A percentile compares a stretch with the other conserved stretches of the same genome.
These are phyloP conservation scores for Eryngium alpinum DNA, from an alignment of 140 eudicot genomes.

Conservation along the genomic window DNA sequence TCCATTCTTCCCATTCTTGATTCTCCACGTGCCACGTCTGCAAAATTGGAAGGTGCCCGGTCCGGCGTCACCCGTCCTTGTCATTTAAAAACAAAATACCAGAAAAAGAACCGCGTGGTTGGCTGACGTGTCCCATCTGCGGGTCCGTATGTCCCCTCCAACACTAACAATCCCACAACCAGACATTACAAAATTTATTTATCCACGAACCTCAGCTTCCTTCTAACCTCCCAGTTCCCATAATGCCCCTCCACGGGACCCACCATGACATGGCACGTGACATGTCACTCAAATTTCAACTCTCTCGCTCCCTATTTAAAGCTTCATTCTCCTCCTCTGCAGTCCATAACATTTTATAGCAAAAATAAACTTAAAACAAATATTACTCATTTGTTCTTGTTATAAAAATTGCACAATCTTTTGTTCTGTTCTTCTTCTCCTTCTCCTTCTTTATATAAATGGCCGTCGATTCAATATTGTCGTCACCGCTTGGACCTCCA, in stretches of 20 bases:
- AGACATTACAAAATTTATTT: not conserved
- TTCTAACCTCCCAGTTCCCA: not conserved
- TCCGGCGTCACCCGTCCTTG: conserved; percentile 20
- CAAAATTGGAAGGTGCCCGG: conserved; percentile 13
- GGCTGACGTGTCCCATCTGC: conserved; percentile 16
- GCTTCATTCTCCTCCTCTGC: not conserved
- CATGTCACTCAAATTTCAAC: not conserved
- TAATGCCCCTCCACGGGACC: not conserved
- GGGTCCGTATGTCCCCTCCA: not conserved
- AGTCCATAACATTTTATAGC: conserved; percentile 1
- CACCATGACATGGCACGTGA: conserved; percentile 13
- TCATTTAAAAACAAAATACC: conserved; percentile 25
- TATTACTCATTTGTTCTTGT: no score
- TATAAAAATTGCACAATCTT: not conserved
- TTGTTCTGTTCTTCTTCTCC: not conserved
- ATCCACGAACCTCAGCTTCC: not conserved
- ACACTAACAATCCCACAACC: not conserved
- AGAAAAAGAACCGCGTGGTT: conserved; percentile 25
- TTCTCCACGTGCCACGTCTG: not conserved
- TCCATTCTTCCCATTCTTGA: not conserved
- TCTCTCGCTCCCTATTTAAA: not conserved
- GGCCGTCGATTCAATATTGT: conserved; percentile 4
- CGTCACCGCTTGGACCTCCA: conserved; percentile 6
- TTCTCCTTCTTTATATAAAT: not conserved
- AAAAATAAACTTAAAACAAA: no score